Conservation (phyloP, 164 flowering plant species). For the Berberis vulgaris region DNA sequence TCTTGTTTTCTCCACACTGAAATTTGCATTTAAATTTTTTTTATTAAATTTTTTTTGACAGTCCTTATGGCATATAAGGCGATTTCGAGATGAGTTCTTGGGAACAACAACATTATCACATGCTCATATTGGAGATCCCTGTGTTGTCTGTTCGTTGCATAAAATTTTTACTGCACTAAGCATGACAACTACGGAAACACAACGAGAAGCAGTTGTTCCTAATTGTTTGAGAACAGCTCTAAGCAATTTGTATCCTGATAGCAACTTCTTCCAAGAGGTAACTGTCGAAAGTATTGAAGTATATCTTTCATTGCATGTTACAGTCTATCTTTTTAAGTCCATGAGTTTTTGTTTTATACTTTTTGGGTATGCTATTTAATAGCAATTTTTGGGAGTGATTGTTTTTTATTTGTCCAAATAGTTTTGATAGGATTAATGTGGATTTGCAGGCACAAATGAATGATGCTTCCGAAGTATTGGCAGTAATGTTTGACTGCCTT, state of each 20-base stretch:
- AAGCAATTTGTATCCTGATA: constrained; percentile 88
- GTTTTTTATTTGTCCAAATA: not conserved
- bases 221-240: constrained; percentile 79
- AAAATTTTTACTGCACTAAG: constrained; percentile 71
- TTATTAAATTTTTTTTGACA: constrained; percentile 24
- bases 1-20: not conserved
- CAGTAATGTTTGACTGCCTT: constrained; percentile 87
- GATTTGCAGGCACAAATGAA: constrained; percentile 87
- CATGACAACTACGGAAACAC: constrained; percentile 41
- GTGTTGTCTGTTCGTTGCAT: constrained; percentile 85
- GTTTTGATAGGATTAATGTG: constrained; percentile 11
- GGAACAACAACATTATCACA: constrained; percentile 53
- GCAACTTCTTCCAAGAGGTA: constrained; percentile 95
- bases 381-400: too few relatives aligned
- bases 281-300: not conserved
- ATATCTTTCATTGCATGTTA: too few relatives aligned
- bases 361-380: too few relatives aligned
- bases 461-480: constrained; percentile 98
- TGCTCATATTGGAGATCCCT: constrained; percentile 89
- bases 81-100: constrained; percentile 77
- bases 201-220: constrained; percentile 77
- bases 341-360: too few relatives aligned
- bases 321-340: too few relatives aligned
- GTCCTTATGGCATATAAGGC: constrained; percentile 90
- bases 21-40: not conserved